These are phyloP conservation scores for Spizellomyces sp. DNA, from an alignment of 192 early-diverging fungal species.

Conservation along the genomic window DNA sequence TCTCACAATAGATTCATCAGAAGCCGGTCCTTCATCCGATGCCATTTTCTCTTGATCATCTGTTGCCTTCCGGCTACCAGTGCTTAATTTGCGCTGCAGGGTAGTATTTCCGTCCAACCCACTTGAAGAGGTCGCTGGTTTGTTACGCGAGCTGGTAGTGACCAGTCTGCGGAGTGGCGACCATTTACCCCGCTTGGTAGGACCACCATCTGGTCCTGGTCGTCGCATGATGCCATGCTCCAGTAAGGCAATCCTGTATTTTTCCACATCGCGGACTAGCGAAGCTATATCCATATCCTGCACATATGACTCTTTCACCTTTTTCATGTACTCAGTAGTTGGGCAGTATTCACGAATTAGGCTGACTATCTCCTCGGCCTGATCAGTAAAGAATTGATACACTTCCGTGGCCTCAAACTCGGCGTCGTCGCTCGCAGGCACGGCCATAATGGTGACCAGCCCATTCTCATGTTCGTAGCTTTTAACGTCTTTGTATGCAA, in stretches of 20 bases:
- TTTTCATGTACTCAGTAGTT: slow-evolving; percentile 39
- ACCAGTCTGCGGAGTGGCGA: background rate
- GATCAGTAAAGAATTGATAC: slow-evolving; percentile 43
- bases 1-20: too few relatives aligned
- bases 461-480: slow-evolving; percentile 35
- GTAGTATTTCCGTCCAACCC: background rate
- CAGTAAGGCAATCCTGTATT: slow-evolving; percentile 26
- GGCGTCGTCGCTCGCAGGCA: slow-evolving; percentile 23
- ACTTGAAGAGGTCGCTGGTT: background rate
- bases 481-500: slow-evolving; percentile 41
- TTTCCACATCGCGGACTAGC: slow-evolving; percentile 40
- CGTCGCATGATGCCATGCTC: slow-evolving; percentile 38
- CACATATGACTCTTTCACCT: background rate
- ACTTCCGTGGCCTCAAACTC: slow-evolving; percentile 39
- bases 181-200: slow-evolving; percentile 1
- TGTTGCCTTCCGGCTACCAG: too few relatives aligned
- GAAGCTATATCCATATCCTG: slow-evolving; percentile 31
- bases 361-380: slow-evolving; percentile 49
- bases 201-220: slow-evolving; percentile 44
- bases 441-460: slow-evolving; percentile 33
- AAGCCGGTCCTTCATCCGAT: too few relatives aligned
- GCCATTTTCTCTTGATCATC: too few relatives aligned
- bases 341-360: slow-evolving; percentile 52
- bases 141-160: background rate
- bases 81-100: background rate